A percentile compares a stretch with the other conserved stretches of the same genome.
Conservation (phyloP, 441 rosid species). For the Flueggea neowawraea region DNA sequence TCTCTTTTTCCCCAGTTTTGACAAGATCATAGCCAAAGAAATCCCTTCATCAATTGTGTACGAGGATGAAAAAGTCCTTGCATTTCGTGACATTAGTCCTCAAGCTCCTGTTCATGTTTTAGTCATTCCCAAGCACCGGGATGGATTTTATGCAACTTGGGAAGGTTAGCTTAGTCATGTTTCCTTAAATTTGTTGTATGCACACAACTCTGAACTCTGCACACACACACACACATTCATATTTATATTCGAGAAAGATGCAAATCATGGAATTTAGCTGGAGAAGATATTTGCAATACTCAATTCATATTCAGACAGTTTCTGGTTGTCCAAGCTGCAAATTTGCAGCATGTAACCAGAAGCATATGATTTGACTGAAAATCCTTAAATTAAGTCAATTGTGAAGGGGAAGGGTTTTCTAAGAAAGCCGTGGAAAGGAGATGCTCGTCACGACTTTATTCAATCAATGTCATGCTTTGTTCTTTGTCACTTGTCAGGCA, state of each 20-base stretch:
- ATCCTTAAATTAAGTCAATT: too few relatives aligned
- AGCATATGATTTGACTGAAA: too few relatives aligned
- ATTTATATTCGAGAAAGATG: too few relatives aligned
- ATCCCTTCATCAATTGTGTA: constrained; percentile 82
- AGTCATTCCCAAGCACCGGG: constrained; percentile 79
- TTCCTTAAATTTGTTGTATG: not conserved
- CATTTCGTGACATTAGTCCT: constrained; percentile 73
- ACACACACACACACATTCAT: not conserved
- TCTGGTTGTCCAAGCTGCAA: too few relatives aligned
- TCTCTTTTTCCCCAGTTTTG: constrained; percentile 40
- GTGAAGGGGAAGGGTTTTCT: too few relatives aligned
- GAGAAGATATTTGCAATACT: too few relatives aligned
- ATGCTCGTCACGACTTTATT: not conserved
- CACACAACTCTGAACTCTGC: not conserved
- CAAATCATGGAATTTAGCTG: too few relatives aligned
- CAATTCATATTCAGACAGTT: too few relatives aligned
- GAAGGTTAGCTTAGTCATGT: constrained; percentile 38
- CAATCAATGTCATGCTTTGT: not conserved
- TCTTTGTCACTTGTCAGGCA: constrained; percentile 41
- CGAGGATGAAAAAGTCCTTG: constrained; percentile 89
- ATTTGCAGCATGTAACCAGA: too few relatives aligned
- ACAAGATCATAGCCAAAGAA: constrained; percentile 87
- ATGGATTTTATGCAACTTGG: constrained; percentile 75
- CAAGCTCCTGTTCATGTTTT: constrained; percentile 95
- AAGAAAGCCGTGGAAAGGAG: too few relatives aligned